These are phyloP conservation scores for Cairneyella variabilis DNA, from an alignment of 495 filamentous ascomycete genomes.

Conservation along the genomic window DNA sequence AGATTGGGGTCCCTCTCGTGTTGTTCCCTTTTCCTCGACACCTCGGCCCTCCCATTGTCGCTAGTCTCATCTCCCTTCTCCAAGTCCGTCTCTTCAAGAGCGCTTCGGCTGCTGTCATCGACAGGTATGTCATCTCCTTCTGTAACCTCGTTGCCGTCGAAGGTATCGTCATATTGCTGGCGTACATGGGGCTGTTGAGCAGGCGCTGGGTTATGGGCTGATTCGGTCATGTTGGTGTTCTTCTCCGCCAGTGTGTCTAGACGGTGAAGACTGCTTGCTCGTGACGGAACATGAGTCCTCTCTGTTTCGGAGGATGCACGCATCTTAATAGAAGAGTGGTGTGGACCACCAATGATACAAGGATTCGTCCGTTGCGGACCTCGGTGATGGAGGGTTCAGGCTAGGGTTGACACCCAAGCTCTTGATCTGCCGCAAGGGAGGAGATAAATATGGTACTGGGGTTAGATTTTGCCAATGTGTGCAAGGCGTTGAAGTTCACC, in stretches of 20 bases:
- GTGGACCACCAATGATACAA: too few relatives aligned
- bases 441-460: too few relatives aligned
- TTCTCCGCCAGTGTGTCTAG: conserved; percentile 15
- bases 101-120: neutral
- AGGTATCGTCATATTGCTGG: conserved; percentile 10
- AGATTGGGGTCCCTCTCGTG: conserved; percentile 22
- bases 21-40: neutral
- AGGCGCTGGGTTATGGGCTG: neutral
- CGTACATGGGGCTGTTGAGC: neutral
- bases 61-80: conserved; percentile 10
- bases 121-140: conserved; percentile 6
- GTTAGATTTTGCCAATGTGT: too few relatives aligned
- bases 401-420: too few relatives aligned
- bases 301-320: conserved; percentile 16
- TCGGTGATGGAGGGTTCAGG: too few relatives aligned
- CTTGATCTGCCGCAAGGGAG: too few relatives aligned
- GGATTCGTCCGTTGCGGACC: too few relatives aligned
- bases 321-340: too few relatives aligned
- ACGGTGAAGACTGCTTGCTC: conserved; percentile 4
- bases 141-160: neutral
- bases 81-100: conserved; percentile 9
- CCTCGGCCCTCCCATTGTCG: neutral
- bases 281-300: conserved; percentile 12
- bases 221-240: conserved; percentile 9
- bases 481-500: too few relatives aligned